A percentile compares a stretch with the other conserved stretches of the same genome.
These are phyloP conservation scores for Trichoderma simmonsii DNA, from an alignment of 2,329 filamentous ascomycete species.

Conservation along the genomic window DNA sequence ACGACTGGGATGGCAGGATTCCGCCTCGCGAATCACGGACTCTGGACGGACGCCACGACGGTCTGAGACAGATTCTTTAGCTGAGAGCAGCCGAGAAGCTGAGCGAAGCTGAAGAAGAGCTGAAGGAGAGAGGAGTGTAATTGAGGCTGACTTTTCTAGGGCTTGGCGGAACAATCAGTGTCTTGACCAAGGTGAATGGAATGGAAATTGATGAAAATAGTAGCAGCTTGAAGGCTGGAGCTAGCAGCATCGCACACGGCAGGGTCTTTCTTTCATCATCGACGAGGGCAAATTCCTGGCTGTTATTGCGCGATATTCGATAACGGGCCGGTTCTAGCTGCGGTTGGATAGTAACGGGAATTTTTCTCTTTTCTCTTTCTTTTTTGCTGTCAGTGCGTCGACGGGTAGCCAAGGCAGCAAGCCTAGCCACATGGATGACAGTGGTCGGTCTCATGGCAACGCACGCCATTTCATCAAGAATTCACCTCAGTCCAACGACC, in stretches of 20 bases:
- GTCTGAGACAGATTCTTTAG: slow-evolving; percentile 3
- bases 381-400: background rate
- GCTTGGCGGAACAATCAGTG: background rate
- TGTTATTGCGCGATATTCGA: background rate
- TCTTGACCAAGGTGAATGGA: background rate
- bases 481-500: background rate
- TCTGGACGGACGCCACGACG: background rate
- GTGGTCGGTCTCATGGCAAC: background rate
- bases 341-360: background rate
- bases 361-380: too few relatives aligned
- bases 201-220: background rate
- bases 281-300: background rate
- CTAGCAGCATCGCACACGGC: background rate
- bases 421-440: background rate
- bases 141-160: background rate
- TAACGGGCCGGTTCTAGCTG: background rate
- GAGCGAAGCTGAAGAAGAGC: background rate
- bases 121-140: background rate
- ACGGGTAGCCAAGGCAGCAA: background rate
- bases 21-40: background rate
- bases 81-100: background rate
- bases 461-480: background rate
- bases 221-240: too few relatives aligned
- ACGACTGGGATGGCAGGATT: background rate
- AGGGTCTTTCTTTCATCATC: background rate